phyloP scores from a whole-genome alignment of 2,329 filamentous ascomycete species.

The Aspergillus vadensis region DNA sequence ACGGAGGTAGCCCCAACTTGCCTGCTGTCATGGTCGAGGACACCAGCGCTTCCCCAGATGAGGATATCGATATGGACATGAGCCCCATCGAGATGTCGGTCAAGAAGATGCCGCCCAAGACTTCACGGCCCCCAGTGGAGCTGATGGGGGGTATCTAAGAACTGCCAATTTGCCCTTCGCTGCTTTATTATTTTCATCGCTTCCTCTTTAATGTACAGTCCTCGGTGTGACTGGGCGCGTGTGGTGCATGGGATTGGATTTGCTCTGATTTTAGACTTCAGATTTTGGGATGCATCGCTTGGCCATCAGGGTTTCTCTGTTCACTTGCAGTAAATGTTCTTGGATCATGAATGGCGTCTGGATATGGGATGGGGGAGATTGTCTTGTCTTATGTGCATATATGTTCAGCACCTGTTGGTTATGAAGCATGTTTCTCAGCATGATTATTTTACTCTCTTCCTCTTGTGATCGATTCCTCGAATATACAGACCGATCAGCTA shows the following conservation, averaged over 20 bases:
- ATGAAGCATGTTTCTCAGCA: too few species aligned
- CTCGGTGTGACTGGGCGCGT: not conserved
- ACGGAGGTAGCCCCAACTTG: slow-evolving; percentile 60
- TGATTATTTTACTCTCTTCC: not conserved
- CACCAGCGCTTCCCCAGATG: slow-evolving; percentile 51
- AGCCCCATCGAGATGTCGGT: slow-evolving; percentile 46
- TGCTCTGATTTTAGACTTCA: not conserved
- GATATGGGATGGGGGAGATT: not conserved
- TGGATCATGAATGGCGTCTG: slow-evolving; percentile 2
- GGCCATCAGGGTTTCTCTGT: slow-evolving; percentile 1
- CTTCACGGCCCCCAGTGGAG: slow-evolving; percentile 58
- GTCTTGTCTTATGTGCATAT: not conserved
- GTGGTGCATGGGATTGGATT: slow-evolving; percentile 10
- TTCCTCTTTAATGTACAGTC: not conserved
- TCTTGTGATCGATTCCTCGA: not conserved
- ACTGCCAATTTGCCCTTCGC: not conserved
- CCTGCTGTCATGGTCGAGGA: slow-evolving; percentile 67
- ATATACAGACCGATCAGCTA: not conserved
- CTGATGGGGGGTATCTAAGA: slow-evolving; percentile 49
- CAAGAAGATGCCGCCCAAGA: slow-evolving; percentile 53
- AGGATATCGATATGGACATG: slow-evolving; percentile 51
- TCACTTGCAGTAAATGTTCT: not conserved
- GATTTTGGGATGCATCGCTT: slow-evolving; percentile 3
- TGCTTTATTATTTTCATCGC: not conserved
- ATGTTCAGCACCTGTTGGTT: too few species aligned